A percentile compares a stretch with the other conserved stretches of the same genome.
These are phyloP conservation scores for Neonectria sp. DNA, from an alignment of 2,329 filamentous ascomycete species.

Conservation along the genomic window DNA sequence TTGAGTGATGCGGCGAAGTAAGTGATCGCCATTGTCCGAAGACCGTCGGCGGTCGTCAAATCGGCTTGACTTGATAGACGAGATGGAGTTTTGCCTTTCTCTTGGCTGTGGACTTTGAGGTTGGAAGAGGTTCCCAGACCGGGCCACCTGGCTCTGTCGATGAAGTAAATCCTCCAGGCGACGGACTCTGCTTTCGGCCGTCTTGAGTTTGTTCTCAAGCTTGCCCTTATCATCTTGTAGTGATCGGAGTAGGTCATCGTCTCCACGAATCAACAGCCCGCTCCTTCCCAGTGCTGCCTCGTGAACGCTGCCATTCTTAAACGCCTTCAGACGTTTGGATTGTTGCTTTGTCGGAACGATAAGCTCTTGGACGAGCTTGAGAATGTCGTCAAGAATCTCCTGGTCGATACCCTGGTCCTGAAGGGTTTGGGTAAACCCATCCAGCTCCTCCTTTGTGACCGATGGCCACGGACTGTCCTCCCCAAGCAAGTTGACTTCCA, in stretches of 20 bases:
- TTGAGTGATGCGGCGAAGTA: constrained; percentile 67
- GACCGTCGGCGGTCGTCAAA: constrained; percentile 63
- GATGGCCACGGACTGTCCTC: constrained; percentile 86
- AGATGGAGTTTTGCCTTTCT: constrained; percentile 65
- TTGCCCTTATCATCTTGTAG: constrained; percentile 88
- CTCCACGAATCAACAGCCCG: constrained; percentile 87
- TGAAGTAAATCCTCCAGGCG: constrained; percentile 94
- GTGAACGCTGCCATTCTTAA: constrained; percentile 96
- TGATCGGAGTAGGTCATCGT: constrained; percentile 83
- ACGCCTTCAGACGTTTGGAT: constrained; percentile 88
- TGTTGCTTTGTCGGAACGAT: constrained; percentile 89
- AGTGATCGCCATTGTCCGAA: constrained; percentile 62
- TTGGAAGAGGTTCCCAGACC: constrained; percentile 71
- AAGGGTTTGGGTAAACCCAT: constrained; percentile 79
- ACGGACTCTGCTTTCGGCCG: constrained; percentile 90
- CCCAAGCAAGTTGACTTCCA: constrained; percentile 89
- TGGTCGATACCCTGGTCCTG: constrained; percentile 76
- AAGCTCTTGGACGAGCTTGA: constrained; percentile 83
- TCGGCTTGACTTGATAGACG: constrained; percentile 62
- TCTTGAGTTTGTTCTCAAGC: constrained; percentile 81
- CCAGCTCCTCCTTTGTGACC: constrained; percentile 82
- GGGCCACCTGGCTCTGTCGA: constrained; percentile 77
- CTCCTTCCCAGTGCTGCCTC: constrained; percentile 91
- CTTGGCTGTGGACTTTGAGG: constrained; percentile 61
- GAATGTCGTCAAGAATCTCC: constrained; percentile 78